These are phyloP conservation scores for Ammopiptanthus mongolicus DNA, from an alignment of 306 rosid genomes.

Conservation along the genomic window DNA sequence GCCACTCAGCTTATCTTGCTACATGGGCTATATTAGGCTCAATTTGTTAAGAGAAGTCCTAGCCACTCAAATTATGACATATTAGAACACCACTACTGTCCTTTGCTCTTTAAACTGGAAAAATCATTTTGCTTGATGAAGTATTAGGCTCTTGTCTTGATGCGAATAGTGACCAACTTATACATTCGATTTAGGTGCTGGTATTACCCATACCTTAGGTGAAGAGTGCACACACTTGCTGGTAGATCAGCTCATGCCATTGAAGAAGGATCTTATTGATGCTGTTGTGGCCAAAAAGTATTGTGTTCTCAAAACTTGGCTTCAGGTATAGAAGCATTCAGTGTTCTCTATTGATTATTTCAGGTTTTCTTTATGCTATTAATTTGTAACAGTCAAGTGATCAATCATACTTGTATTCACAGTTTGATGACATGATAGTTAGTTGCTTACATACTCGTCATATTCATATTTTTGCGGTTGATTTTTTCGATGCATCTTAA, in stretches of 20 bases:
- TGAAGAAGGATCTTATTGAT: constrained; percentile 56
- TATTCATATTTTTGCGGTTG: constrained; percentile 12
- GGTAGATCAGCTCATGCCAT: constrained; percentile 65
- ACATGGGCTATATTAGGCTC: background rate
- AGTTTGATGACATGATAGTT: constrained; percentile 3
- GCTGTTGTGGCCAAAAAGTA: constrained; percentile 66
- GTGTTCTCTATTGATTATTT: constrained; percentile 13
- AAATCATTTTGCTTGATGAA: constrained; percentile 4
- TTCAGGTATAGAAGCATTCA: constrained; percentile 55
- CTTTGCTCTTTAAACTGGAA: background rate
- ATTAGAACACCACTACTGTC: background rate
- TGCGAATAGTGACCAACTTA: constrained; percentile 3
- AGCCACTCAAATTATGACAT: background rate
- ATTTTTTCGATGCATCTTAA: background rate
- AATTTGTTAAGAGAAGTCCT: background rate
- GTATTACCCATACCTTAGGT: constrained; percentile 33
- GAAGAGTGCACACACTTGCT: constrained; percentile 85
- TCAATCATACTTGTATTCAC: background rate
- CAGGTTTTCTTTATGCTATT: background rate
- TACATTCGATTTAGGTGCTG: constrained; percentile 58
- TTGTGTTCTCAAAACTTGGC: constrained; percentile 67
- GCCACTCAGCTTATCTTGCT: constrained; percentile 1
- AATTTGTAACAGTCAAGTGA: background rate
- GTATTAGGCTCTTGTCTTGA: constrained; percentile 3
- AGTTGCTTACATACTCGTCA: background rate